Evolutionary conservation across 768 basidiomycete genomes (phyloP).

Genomic region (Agrocybe praecox): DNA sequence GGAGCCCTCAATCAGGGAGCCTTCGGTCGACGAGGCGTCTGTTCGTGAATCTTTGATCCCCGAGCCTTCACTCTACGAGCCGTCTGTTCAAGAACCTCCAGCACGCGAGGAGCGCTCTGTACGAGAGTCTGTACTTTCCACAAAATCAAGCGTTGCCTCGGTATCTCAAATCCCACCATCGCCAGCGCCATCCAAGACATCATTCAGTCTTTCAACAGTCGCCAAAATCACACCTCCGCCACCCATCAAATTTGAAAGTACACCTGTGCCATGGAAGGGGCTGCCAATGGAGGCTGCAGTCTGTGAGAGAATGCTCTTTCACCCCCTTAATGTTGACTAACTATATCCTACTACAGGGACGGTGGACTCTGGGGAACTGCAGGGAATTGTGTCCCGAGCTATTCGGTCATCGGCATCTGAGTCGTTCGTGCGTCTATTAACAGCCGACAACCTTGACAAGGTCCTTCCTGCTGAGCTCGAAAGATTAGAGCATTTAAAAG

Average conservation of each 20-base stretch:
- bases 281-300: slow-evolving; percentile 70
- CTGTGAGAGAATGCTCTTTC: slow-evolving; percentile 34
- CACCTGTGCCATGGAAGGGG: slow-evolving; percentile 65
- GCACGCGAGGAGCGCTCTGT: too few relatives aligned
- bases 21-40: neutral
- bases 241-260: slow-evolving; percentile 55
- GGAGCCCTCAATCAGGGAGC: neutral
- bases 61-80: neutral
- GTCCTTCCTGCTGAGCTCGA: slow-evolving; percentile 61
- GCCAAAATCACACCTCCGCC: slow-evolving; percentile 49
- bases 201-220: slow-evolving; percentile 4
- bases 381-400: slow-evolving; percentile 70
- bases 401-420: slow-evolving; percentile 71
- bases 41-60: neutral
- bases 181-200: neutral
- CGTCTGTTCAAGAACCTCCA: neutral
- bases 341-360: slow-evolving; percentile 41
- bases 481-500: slow-evolving; percentile 54
- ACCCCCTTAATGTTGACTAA: slow-evolving; percentile 2
- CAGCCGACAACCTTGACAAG: slow-evolving; percentile 60
- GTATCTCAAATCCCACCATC: neutral
- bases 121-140: neutral
- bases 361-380: slow-evolving; percentile 62
- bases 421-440: slow-evolving; percentile 71
- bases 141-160: neutral